A percentile compares a stretch with the other conserved stretches of the same genome.
Conservation (phyloP, 768 basidiomycete genomes). For the Trametopsis cervina region DNA sequence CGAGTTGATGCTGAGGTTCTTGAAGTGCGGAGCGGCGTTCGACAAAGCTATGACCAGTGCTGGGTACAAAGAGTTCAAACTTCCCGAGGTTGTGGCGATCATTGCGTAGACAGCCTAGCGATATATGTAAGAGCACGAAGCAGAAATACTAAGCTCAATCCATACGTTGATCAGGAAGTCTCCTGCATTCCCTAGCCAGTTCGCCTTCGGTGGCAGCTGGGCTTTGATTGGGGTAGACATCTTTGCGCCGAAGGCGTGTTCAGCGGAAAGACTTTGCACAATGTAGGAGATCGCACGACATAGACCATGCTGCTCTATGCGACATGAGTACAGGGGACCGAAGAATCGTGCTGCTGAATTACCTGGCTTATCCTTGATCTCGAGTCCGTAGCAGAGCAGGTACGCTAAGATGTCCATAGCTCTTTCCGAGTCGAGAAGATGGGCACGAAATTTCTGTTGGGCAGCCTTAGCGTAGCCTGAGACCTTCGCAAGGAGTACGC, state of each 20-base stretch:
- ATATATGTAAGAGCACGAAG: not conserved
- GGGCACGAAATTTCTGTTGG: conserved; percentile 84
- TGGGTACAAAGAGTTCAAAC: conserved; percentile 80
- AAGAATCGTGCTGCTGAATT: conserved; percentile 21
- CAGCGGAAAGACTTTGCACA: conserved; percentile 85
- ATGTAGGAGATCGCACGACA: conserved; percentile 88
- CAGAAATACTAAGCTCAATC: conserved; percentile 7
- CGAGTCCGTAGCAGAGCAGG: conserved; percentile 74
- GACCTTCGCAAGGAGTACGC: not conserved
- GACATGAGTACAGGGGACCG: not conserved
- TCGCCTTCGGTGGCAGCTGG: conserved; percentile 73
- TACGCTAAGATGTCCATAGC: conserved; percentile 72
- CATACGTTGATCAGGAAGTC: conserved; percentile 87
- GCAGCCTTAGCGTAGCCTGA: not conserved
- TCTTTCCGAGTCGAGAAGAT: conserved; percentile 74
- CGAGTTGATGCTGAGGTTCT: conserved; percentile 71
- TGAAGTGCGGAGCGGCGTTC: conserved; percentile 84
- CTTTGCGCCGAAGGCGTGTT: conserved; percentile 67
- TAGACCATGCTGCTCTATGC: conserved; percentile 80
- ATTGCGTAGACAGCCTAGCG: conserved; percentile 80
- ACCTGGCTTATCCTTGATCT: conserved; percentile 94
- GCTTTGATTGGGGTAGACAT: conserved; percentile 59
- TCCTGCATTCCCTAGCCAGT: conserved; percentile 60
- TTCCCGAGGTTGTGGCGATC: conserved; percentile 81
- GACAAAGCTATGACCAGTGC: conserved; percentile 86